Percentiles rank a stretch among this genome's conserved stretches.
Conservation (phyloP, 2,329 filamentous ascomycete genomes). For the Botrytis elliptica region DNA sequence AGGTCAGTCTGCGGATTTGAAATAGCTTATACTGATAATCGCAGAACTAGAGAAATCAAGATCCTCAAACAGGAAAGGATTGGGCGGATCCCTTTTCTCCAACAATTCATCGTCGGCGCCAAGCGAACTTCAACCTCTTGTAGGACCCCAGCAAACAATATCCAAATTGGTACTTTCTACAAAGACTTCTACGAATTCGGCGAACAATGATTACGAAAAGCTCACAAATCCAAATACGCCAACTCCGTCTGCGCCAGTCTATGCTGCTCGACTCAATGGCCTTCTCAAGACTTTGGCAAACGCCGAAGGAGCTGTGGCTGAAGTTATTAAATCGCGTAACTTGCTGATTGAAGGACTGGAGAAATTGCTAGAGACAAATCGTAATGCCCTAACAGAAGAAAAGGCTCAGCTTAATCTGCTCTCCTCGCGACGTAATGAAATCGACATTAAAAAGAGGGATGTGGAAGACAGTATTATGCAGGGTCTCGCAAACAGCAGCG, state of each 20-base stretch:
- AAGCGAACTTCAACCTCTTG: constrained; percentile 72
- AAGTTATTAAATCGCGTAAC: constrained; percentile 82
- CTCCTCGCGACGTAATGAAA: constrained; percentile 63
- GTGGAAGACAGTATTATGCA: constrained; percentile 92
- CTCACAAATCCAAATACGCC: constrained; percentile 68
- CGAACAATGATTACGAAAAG: constrained; percentile 81
- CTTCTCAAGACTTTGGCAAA: constrained; percentile 86
- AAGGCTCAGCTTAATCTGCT: constrained; percentile 65
- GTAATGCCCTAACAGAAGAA: constrained; percentile 66
- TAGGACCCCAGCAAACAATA: constrained; percentile 69
- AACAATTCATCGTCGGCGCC: constrained; percentile 60
- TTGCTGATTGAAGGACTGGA: constrained; percentile 78
- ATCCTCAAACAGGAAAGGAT: constrained; percentile 50
- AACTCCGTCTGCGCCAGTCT: constrained; percentile 80
- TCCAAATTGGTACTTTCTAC: constrained; percentile 69
- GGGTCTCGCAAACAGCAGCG: constrained; percentile 63
- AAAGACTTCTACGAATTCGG: constrained; percentile 65
- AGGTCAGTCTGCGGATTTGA: constrained; percentile 35
- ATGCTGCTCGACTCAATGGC: constrained; percentile 83
- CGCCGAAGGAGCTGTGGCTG: constrained; percentile 84
- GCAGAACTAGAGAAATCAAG: constrained; percentile 63
- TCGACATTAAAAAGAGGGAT: constrained; percentile 79
- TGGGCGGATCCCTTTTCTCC: constrained; percentile 70
- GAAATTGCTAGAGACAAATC: constrained; percentile 74
- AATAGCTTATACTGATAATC: constrained; percentile 20